phyloP scores from a whole-genome alignment of 2,329 filamentous ascomycete species.

The Pseudophaeomoniella oleicola region DNA sequence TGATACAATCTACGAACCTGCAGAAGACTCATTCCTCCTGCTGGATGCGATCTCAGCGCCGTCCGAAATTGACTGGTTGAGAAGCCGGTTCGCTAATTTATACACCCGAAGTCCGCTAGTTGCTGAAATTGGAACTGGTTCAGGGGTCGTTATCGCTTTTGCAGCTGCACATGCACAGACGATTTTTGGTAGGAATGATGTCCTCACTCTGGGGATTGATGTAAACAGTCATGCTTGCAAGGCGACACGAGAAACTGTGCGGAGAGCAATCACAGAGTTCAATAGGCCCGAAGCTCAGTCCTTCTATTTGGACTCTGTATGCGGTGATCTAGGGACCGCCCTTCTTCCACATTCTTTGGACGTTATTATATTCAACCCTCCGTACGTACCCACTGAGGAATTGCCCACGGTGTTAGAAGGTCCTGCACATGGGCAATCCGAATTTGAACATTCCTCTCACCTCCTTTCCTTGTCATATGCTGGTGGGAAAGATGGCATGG shows the following conservation, averaged over 20 bases:
- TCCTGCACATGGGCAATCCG: slow-evolving; percentile 14
- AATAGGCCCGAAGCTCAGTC: slow-evolving; percentile 12
- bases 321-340: slow-evolving; percentile 54
- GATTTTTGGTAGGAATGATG: slow-evolving; percentile 57
- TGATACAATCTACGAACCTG: slow-evolving; percentile 80
- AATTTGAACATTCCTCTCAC: slow-evolving; percentile 69
- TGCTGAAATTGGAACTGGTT: slow-evolving; percentile 79
- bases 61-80: slow-evolving; percentile 55
- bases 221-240: slow-evolving; percentile 71
- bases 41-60: slow-evolving; percentile 74
- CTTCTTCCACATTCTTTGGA: slow-evolving; percentile 52
- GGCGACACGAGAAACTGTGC: slow-evolving; percentile 58
- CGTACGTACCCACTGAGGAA: slow-evolving; percentile 78
- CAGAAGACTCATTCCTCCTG: slow-evolving; percentile 89
- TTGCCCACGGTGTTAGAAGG: slow-evolving; percentile 38
- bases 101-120: slow-evolving; percentile 44
- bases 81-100: slow-evolving; percentile 38
- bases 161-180: slow-evolving; percentile 55
- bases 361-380: slow-evolving; percentile 88
- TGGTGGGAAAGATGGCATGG: slow-evolving; percentile 83
- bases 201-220: slow-evolving; percentile 67
- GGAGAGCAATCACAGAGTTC: slow-evolving; percentile 25
- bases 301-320: slow-evolving; percentile 50
- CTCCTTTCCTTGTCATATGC: slow-evolving; percentile 78
- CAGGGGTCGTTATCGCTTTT: slow-evolving; percentile 87